Base-by-base conservation (phyloP, 75 land plant species). In the Cupressus sempervirens region DNA sequence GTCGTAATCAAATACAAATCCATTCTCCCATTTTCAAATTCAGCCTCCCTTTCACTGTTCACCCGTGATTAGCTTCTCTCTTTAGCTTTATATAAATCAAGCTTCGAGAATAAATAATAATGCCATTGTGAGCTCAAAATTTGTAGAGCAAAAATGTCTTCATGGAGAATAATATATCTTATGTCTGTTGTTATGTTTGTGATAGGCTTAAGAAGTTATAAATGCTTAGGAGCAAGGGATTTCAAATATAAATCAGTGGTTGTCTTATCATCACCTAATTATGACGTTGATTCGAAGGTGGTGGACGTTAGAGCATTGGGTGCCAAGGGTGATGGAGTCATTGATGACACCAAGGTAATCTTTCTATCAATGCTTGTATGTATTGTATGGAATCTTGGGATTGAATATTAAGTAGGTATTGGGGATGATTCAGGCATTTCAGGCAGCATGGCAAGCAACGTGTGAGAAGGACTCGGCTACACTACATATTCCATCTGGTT, bases 381-480 rank as follows among this genome's bases (percentile, higher is more conserved):
- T 1, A 50, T 13, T n/a, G 83, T n/a, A n/a, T n/a, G n/a, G n/a
- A 82, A 14, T 1, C 50, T 20, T 32, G 30, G 6, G 0, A 11
- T 13, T 46, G 83, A 48, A 32, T 41, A 48, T 48, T 48, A 10
- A 48, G 10, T 0, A 6, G 15, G 14, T 82, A 15, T 26, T 32
- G 18, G 23, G 4, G 14, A 82, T 82, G n/a, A n/a, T n/a, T n/a
- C 90, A 93, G 94, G 97, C 97, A 86, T 83, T 95, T 85, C 43
- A 74, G 85, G 88, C 86, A 36, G 95, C 97, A 75, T 95, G 97
- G 97, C 40, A 84, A 84, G 87, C 89, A 34, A 94, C 94, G 0
- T 94, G 97, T 86, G 83, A 79, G 13, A 86, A 86, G 32, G 65
- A 84, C 18, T 72, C 84, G 16, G 87, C 96, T 14, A 88, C 86